Conservation (phyloP, 2,329 filamentous ascomycete species). For the Beauveria rudraprayagi region DNA sequence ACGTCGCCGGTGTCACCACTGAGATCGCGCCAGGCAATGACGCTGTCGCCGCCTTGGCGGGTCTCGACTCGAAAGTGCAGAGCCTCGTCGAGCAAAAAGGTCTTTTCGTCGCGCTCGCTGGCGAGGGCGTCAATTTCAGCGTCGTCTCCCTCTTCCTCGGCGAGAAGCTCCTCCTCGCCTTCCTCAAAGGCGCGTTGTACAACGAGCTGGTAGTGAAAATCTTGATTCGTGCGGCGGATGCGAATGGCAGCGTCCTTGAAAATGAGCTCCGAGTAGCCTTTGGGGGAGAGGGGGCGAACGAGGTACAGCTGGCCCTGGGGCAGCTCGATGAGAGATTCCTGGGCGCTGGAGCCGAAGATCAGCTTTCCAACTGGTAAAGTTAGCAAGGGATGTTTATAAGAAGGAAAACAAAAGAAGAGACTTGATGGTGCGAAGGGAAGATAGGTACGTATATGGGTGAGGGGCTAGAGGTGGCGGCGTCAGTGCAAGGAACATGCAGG, state of each 20-base stretch:
- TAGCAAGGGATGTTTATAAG: neutral
- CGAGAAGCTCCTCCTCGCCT: slow-evolving; percentile 85
- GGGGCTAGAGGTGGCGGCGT: slow-evolving; percentile 24
- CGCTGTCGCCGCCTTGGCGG: slow-evolving; percentile 70
- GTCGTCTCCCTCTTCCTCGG: slow-evolving; percentile 83
- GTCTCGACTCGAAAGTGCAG: slow-evolving; percentile 81
- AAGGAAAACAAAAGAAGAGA: neutral
- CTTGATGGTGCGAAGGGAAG: neutral
- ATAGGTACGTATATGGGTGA: neutral
- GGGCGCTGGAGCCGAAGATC: slow-evolving; percentile 77
- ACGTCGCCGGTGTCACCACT: slow-evolving; percentile 90
- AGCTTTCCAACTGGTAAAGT: slow-evolving; percentile 68
- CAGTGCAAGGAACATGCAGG: neutral
- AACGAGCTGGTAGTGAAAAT: slow-evolving; percentile 95
- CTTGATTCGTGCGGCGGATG: slow-evolving; percentile 86
- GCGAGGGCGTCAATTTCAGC: slow-evolving; percentile 65
- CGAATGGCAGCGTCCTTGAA: slow-evolving; percentile 94
- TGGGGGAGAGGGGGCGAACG: slow-evolving; percentile 87
- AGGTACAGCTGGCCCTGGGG: slow-evolving; percentile 95
- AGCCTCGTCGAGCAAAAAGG: slow-evolving; percentile 87
- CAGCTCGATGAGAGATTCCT: slow-evolving; percentile 90
- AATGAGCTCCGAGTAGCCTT: slow-evolving; percentile 97
- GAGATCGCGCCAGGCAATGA: slow-evolving; percentile 90
- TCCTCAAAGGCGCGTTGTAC: slow-evolving; percentile 96
- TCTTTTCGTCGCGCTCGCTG: slow-evolving; percentile 90